phyloP scores from a whole-genome alignment of 2,329 filamentous ascomycete species.

The Pseudomassariella vexata region DNA sequence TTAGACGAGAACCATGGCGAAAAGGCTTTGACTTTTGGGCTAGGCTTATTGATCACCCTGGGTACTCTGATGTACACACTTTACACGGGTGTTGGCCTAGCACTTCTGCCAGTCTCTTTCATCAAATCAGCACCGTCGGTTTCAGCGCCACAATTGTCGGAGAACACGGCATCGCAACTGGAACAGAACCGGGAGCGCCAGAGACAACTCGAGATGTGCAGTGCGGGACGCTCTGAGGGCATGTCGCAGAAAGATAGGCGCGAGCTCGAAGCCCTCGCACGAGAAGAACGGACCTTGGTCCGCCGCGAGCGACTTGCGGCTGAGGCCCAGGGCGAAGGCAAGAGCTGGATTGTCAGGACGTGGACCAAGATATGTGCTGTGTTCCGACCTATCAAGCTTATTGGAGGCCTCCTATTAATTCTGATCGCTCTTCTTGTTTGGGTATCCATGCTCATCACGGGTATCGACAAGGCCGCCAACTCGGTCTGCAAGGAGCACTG shows the following conservation, averaged over 20 bases:
- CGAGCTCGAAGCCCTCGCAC: conserved; percentile 78
- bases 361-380: conserved; percentile 80
- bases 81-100: conserved; percentile 85
- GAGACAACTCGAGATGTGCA: conserved; percentile 82
- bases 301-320: conserved; percentile 82
- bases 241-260: conserved; percentile 81
- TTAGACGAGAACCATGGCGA: conserved; percentile 85
- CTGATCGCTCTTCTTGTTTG: conserved; percentile 71
- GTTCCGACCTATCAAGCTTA: conserved; percentile 81
- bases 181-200: conserved; percentile 88
- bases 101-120: conserved; percentile 80
- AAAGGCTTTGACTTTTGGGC: conserved; percentile 81
- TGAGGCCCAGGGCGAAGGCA: conserved; percentile 74
- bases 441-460: conserved; percentile 90
- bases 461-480: conserved; percentile 94
- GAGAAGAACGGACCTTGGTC: conserved; percentile 88
- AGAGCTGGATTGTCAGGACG: conserved; percentile 62
- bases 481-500: conserved; percentile 86
- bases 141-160: conserved; percentile 72
- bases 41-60: conserved; percentile 82
- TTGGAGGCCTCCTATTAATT: conserved; percentile 76
- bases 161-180: conserved; percentile 72
- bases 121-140: conserved; percentile 89
- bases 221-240: conserved; percentile 65
- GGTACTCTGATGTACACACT: conserved; percentile 81